Evolutionary conservation across 805 yeast genomes (phyloP), one percentile per base, ranked within the genome.

Genomic region (Wickerhamiella kurtzmanii): DNA sequence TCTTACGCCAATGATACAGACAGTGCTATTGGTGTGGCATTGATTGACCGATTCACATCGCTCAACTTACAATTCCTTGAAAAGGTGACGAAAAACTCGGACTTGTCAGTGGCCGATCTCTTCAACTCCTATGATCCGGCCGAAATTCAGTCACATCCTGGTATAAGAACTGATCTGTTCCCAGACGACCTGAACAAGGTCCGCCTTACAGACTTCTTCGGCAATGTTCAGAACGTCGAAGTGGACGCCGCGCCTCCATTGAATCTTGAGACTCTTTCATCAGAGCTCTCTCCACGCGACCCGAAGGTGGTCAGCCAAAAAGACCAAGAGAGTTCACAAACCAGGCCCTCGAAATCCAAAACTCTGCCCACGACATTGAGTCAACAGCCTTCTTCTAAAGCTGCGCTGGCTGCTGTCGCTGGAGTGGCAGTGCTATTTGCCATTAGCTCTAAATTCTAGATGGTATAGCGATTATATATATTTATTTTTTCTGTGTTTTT

Each of bases 1-100:
- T 85, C 95, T 2, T 92, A 87, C 60, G 87, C 96, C 1, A 97
- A 92, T 59, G 95, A 86, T 62, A 85, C 96, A 1, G 99, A 92
- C 62, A 76, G 82, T 41, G 96, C 89, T 58, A 77, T 92, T 43
- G 99, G 99, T 5, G 97, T 92, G 44, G 96, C 98, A 0, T 96
- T 92, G 11, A 92, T 92, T 58, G 99, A 92, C 63, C 71, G 98
- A 56, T 92, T 92, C 67, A 92, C 99, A 0, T 88, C 87, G 63
- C 86, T 77, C 64, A 88, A 86, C 45, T 71, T 92, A 55, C 96
- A 87, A 49, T 92, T 80, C 60, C 71, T 92, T 58, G 98, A 89
- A 65, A 70, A 73, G 37, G 78, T 92, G 44, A 80, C 82, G 47
- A 82, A 78, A 63, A 78, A 79, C 54, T 84, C 95, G 1, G 69